Conservation (phyloP, 2,329 filamentous ascomycete species). For the Anthostomella pinea region DNA sequence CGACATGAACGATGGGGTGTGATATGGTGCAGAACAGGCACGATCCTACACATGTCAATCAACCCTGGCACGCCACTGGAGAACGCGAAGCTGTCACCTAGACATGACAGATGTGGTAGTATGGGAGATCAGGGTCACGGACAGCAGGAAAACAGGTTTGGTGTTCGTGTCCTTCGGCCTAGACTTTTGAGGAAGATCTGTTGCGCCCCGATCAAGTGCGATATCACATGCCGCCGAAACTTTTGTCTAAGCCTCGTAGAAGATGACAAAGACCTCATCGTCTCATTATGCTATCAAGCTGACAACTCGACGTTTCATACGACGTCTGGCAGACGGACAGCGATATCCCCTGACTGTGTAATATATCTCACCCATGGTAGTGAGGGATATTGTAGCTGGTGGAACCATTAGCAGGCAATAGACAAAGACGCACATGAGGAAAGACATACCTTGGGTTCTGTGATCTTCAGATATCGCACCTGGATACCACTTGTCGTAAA, state of each 20-base stretch:
- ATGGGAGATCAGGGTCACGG: slow-evolving; percentile 2
- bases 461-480: slow-evolving; percentile 97
- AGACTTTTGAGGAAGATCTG: slow-evolving; percentile 3
- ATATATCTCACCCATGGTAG: slow-evolving; percentile 98
- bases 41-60: too few relatives aligned
- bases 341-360: slow-evolving; percentile 95
- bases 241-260: slow-evolving; percentile 22
- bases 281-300: slow-evolving; percentile 22
- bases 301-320: slow-evolving; percentile 44
- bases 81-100: too few relatives aligned
- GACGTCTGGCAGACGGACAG: slow-evolving; percentile 88
- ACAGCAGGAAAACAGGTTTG: slow-evolving; percentile 9
- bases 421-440: not conserved
- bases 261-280: slow-evolving; percentile 4
- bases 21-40: too few relatives aligned
- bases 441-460: slow-evolving; percentile 86
- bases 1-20: too few relatives aligned
- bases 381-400: slow-evolving; percentile 92
- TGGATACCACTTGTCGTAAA: slow-evolving; percentile 99
- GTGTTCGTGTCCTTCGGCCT: slow-evolving; percentile 15
- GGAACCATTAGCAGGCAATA: slow-evolving; percentile 9
- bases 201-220: slow-evolving; percentile 11
- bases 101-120: slow-evolving; percentile 1
- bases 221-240: slow-evolving; percentile 22
- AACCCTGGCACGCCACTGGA: too few relatives aligned